Conservation (phyloP, 495 filamentous ascomycete species). For the Emericellopsis terricola region DNA sequence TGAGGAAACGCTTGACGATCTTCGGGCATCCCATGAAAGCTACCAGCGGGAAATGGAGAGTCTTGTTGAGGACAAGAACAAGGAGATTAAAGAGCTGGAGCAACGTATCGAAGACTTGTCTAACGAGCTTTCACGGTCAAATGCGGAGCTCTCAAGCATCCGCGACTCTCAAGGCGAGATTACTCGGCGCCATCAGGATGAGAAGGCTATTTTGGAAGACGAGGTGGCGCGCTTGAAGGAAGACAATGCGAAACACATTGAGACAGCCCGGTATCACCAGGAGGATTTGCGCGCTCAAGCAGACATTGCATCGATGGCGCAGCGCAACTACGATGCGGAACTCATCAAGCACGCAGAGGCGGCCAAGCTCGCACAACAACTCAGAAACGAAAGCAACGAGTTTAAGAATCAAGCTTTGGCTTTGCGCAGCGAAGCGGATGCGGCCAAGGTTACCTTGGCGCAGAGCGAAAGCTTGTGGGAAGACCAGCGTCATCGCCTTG, state of each 20-base stretch:
- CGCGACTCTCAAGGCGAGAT: slow-evolving; percentile 62
- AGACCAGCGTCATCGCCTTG: slow-evolving; percentile 59
- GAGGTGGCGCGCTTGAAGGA: slow-evolving; percentile 74
- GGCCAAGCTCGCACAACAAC: slow-evolving; percentile 56
- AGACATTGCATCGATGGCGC: slow-evolving; percentile 78
- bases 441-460: slow-evolving; percentile 52
- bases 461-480: slow-evolving; percentile 80
- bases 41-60: slow-evolving; percentile 71
- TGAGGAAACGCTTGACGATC: slow-evolving; percentile 72
- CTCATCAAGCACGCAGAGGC: slow-evolving; percentile 89
- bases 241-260: slow-evolving; percentile 61
- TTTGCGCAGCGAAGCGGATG: slow-evolving; percentile 60
- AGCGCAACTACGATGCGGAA: slow-evolving; percentile 88
- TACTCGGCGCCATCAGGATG: slow-evolving; percentile 55
- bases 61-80: slow-evolving; percentile 52
- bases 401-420: slow-evolving; percentile 58
- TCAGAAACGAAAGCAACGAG: slow-evolving; percentile 65
- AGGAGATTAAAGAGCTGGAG: slow-evolving; percentile 58
- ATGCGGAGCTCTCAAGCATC: slow-evolving; percentile 56
- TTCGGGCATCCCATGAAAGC: slow-evolving; percentile 67
- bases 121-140: slow-evolving; percentile 59
- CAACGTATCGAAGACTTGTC: slow-evolving; percentile 67
- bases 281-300: slow-evolving; percentile 86
- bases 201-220: slow-evolving; percentile 51
- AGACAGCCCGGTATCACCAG: slow-evolving; percentile 63